phyloP scores from a whole-genome alignment of 208 protist genomes.

The Trypanosomatidae sp. region DNA sequence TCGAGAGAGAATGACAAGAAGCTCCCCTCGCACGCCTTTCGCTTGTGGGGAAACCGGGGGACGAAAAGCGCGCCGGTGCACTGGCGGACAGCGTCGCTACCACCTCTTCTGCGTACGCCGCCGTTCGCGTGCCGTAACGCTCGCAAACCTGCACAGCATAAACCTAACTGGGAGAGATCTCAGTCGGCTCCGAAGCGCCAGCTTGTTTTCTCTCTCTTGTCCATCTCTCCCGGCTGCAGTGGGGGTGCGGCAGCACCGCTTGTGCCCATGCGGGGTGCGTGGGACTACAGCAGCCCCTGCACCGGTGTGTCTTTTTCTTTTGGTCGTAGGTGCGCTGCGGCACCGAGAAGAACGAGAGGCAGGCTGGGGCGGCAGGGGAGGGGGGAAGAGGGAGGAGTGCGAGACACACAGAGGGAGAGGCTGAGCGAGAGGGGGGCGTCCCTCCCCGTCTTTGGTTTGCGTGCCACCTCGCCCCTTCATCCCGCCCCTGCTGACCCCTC shows the following conservation, averaged over 20 bases:
- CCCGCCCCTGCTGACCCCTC: conserved; percentile 3
- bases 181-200: neutral
- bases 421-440: neutral
- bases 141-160: neutral
- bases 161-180: neutral
- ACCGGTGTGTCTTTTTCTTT: neutral
- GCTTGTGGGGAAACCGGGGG: neutral
- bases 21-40: neutral
- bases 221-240: neutral
- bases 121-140: neutral
- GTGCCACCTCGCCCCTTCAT: neutral
- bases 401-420: neutral
- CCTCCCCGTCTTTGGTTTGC: neutral
- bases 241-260: neutral
- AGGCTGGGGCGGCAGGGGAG: neutral
- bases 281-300: neutral
- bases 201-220: neutral
- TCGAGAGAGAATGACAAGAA: neutral
- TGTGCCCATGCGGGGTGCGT: neutral
- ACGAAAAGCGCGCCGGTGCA: neutral
- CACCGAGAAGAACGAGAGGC: neutral
- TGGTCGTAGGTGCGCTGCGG: neutral
- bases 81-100: neutral
- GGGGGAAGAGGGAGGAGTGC: neutral
- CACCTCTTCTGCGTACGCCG: neutral